phyloP scores from a whole-genome alignment of 176 grass and related monocot species.

The Ampelocalamus luodianensis region DNA sequence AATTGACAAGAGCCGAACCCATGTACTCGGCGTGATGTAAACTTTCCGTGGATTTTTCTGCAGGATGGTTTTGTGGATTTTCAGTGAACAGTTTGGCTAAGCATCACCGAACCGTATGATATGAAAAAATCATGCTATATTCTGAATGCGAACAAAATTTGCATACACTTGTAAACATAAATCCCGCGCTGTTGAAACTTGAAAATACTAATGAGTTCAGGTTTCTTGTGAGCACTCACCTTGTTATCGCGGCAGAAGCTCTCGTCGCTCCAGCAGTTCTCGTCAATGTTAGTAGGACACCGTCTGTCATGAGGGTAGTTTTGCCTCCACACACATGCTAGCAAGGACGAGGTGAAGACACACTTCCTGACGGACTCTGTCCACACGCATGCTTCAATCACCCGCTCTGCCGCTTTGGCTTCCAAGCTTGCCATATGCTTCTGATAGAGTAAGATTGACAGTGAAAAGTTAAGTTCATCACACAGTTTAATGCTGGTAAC shows the following conservation, averaged over 20 bases:
- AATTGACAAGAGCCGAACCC: not conserved
- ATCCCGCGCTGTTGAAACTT: too few species aligned
- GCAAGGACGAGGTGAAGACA: slow-evolving; percentile 84
- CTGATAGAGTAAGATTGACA: slow-evolving; percentile 31
- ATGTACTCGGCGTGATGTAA: not conserved
- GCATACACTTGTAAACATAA: not conserved
- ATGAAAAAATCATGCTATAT: not conserved
- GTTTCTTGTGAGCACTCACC: slow-evolving; percentile 37
- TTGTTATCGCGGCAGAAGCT: slow-evolving; percentile 89
- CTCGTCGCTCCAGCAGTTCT: slow-evolving; percentile 98
- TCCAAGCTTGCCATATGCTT: slow-evolving; percentile 91
- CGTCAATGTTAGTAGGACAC: slow-evolving; percentile 68
- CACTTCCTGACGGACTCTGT: slow-evolving; percentile 88
- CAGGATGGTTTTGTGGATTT: not conserved
- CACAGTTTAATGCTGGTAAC: not conserved
- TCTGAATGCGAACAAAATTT: not conserved
- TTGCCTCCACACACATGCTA: slow-evolving; percentile 82
- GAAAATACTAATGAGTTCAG: too few species aligned
- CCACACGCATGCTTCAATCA: slow-evolving; percentile 81
- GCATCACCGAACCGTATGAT: not conserved
- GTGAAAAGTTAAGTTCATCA: not conserved
- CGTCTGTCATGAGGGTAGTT: slow-evolving; percentile 51
- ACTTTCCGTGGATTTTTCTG: not conserved
- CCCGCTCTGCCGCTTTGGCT: slow-evolving; percentile 78
- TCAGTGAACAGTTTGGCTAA: not conserved